Conservation (phyloP, 2,329 filamentous ascomycete species). For the Monascus ruber region DNA sequence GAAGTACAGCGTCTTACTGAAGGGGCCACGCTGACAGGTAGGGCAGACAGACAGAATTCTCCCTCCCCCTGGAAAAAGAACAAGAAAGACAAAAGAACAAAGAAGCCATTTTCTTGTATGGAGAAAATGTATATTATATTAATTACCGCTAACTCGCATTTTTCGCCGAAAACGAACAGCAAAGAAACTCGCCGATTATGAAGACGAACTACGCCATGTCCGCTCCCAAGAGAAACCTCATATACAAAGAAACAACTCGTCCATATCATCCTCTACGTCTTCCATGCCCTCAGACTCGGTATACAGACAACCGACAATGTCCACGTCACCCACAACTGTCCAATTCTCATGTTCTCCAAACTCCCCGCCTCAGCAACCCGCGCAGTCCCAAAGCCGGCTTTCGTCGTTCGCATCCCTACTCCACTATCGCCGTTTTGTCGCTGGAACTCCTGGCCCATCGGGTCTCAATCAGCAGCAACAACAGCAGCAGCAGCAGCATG, state of each 20-base stretch:
- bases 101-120: too few species aligned
- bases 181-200: constrained; percentile 50
- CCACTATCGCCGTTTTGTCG: constrained; percentile 27
- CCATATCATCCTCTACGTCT: constrained; percentile 18
- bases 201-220: constrained; percentile 48
- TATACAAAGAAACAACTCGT: constrained; percentile 13
- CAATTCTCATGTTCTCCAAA: constrained; percentile 15
- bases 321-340: constrained; percentile 28
- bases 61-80: too few species aligned
- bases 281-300: constrained; percentile 13
- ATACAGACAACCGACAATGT: constrained; percentile 7
- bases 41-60: too few species aligned
- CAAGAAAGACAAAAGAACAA: too few species aligned
- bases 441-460: constrained; percentile 14
- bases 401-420: constrained; percentile 28
- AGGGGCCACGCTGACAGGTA: constrained; percentile 44
- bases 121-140: not conserved
- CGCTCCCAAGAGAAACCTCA: constrained; percentile 19
- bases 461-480: constrained; percentile 8
- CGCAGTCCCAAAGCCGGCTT: constrained; percentile 24
- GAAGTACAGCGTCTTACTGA: constrained; percentile 43
- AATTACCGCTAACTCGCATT: constrained; percentile 1
- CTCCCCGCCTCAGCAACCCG: constrained; percentile 10
- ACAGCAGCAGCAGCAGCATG: constrained; percentile 5
- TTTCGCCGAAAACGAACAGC: constrained; percentile 23